A percentile compares a stretch with the other conserved stretches of the same genome.
These are phyloP conservation scores for Mortierella sp. DNA, from an alignment of 371 early-diverging fungal genomes.

Conservation along the genomic window DNA sequence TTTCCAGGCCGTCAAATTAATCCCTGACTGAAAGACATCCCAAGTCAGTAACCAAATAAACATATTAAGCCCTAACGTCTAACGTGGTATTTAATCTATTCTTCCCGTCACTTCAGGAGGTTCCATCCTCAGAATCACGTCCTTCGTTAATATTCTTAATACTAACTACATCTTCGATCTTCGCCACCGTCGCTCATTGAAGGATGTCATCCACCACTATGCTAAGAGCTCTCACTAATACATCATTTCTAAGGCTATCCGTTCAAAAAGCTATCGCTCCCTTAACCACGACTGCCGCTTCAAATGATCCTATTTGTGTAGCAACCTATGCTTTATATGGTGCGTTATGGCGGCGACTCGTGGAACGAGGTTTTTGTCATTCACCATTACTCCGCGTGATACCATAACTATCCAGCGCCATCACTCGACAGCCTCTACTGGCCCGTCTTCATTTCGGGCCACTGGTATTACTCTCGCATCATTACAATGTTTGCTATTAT, in stretches of 20 bases:
- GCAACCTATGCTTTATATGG: background rate
- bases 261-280: constrained; percentile 17
- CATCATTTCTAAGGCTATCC: constrained; percentile 21
- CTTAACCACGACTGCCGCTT: constrained; percentile 12
- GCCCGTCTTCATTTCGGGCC: constrained; percentile 10
- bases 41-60: background rate
- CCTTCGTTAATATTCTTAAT: background rate
- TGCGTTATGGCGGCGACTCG: background rate
- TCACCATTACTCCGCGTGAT: background rate
- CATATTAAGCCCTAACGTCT: background rate
- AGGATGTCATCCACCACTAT: constrained; percentile 3
- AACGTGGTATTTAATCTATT: constrained; percentile 8
- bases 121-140: background rate
- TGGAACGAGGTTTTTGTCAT: background rate
- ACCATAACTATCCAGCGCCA: background rate
- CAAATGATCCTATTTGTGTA: background rate
- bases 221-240: background rate
- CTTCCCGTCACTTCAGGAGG: too few species aligned
- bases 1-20: background rate
- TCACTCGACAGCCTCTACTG: background rate
- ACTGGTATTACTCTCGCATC: constrained; percentile 1
- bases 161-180: background rate
- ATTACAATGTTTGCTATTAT: constrained; percentile 15
- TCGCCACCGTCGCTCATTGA: background rate
- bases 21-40: background rate